A percentile compares a stretch with the other conserved stretches of the same genome.
phyloP scores from a whole-genome alignment of 192 early-diverging fungal species.

The Gaertneriomyces semiglobifer region DNA sequence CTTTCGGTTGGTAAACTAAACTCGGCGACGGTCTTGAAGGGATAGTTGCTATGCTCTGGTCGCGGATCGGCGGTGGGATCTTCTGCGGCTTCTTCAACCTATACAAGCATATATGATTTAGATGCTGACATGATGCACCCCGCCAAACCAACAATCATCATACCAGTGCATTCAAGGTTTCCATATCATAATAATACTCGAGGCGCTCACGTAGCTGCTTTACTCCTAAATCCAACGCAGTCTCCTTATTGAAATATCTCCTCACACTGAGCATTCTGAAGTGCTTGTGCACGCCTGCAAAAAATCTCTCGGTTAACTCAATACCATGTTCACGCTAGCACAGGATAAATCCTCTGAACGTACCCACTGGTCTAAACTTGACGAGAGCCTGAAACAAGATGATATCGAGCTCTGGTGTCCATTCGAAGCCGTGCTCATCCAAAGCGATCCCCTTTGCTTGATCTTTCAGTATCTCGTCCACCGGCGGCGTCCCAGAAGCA shows the following conservation, averaged over 20 bases:
- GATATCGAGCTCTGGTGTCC: constrained; percentile 29
- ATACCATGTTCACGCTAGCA: neutral
- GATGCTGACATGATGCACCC: neutral
- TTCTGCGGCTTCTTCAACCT: constrained; percentile 31
- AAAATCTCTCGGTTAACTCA: neutral
- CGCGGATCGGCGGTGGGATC: constrained; percentile 20
- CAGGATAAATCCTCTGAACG: neutral
- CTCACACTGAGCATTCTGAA: constrained; percentile 31
- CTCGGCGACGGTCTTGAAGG: constrained; percentile 26
- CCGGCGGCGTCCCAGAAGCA: too few relatives aligned
- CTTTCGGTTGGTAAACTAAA: constrained; percentile 29
- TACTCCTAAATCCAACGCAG: neutral
- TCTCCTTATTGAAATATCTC: constrained; percentile 14
- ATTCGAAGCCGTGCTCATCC: neutral
- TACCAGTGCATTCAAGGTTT: constrained; percentile 27
- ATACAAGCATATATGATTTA: neutral
- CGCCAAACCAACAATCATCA: neutral
- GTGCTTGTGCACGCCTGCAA: constrained; percentile 34
- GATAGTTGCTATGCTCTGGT: constrained; percentile 18
- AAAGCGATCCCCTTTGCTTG: too few relatives aligned
- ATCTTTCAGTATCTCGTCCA: too few relatives aligned
- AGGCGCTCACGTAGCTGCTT: constrained; percentile 27
- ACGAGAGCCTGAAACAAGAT: constrained; percentile 21
- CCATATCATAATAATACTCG: constrained; percentile 19
- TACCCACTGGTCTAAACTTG: constrained; percentile 28